These are phyloP conservation scores for Ramaria rubella DNA, from an alignment of 768 basidiomycete species.

Conservation along the genomic window DNA sequence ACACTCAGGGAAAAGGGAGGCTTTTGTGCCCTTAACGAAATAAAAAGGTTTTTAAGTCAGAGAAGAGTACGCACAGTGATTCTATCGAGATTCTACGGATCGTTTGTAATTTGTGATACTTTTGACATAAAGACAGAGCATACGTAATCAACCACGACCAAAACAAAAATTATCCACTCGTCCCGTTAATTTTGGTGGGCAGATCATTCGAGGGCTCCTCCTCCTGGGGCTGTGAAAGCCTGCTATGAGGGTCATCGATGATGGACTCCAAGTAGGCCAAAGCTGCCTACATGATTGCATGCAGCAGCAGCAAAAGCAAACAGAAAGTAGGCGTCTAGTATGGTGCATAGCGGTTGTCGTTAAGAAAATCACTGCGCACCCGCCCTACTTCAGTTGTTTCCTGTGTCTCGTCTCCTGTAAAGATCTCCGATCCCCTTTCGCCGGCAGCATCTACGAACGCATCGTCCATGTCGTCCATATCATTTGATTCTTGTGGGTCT, in stretches of 20 bases:
- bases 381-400: conserved; percentile 84
- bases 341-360: conserved; percentile 70
- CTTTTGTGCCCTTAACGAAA: too few species aligned
- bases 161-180: not conserved
- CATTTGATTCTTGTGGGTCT: conserved; percentile 41
- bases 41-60: too few species aligned
- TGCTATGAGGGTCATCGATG: conserved; percentile 49
- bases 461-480: conserved; percentile 37
- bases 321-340: conserved; percentile 57
- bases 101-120: not conserved
- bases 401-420: conserved; percentile 55
- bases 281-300: conserved; percentile 50
- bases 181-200: conserved; percentile 1
- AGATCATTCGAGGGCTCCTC: conserved; percentile 9
- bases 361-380: conserved; percentile 87
- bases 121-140: not conserved
- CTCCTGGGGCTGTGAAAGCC: conserved; percentile 3
- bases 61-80: too few species aligned
- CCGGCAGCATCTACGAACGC: conserved; percentile 47
- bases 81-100: not conserved
- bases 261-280: conserved; percentile 79
- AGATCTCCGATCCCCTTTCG: conserved; percentile 34
- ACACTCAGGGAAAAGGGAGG: conserved; percentile 12
- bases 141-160: not conserved
- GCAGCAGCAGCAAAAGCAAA: conserved; percentile 17